A percentile compares a stretch with the other conserved stretches of the same genome.
Conservation (phyloP, 139 green algal genomes). For the Pleodorina starrii region DNA sequence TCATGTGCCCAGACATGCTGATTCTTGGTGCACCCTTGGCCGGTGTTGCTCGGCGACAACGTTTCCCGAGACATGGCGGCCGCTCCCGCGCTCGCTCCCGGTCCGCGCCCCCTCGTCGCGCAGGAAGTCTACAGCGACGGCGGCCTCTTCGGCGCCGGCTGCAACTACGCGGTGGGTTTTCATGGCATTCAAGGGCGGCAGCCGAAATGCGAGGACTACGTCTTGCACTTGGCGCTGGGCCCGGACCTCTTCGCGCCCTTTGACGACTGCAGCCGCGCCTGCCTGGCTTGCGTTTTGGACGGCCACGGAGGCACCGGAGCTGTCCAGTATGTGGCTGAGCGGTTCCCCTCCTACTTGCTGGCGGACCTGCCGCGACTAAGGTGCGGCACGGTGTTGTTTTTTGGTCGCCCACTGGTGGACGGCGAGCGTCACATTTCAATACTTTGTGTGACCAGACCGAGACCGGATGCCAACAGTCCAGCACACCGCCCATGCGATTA, state of each 20-base stretch:
- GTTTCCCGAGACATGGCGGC: too few relatives aligned
- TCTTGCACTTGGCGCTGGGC: constrained; percentile 28
- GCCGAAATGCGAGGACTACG: constrained; percentile 38
- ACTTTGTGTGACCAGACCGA: too few relatives aligned
- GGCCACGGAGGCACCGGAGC: constrained; percentile 28
- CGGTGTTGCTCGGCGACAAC: too few relatives aligned
- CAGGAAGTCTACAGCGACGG: constrained; percentile 33
- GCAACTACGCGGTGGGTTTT: constrained; percentile 33
- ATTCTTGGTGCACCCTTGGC: too few relatives aligned
- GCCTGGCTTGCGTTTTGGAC: constrained; percentile 40
- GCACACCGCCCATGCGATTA: too few relatives aligned
- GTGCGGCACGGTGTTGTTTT: neutral
- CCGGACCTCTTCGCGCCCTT: constrained; percentile 37
- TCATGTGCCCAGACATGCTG: too few relatives aligned
- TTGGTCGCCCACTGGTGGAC: too few relatives aligned
- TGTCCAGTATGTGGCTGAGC: constrained; percentile 38
- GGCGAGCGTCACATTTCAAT: too few relatives aligned
- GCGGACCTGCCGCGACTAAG: constrained; percentile 24
- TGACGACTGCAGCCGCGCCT: constrained; percentile 34
- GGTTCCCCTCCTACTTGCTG: constrained; percentile 23
- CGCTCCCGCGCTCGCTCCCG: too few relatives aligned
- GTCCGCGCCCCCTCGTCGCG: too few relatives aligned
- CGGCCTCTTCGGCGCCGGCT: neutral
- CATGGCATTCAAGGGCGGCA: constrained; percentile 21
- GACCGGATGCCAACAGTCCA: too few relatives aligned